Evolutionary conservation across 2,329 filamentous ascomycete genomes (phyloP).

Genomic region (Westerdykella sp.): DNA sequence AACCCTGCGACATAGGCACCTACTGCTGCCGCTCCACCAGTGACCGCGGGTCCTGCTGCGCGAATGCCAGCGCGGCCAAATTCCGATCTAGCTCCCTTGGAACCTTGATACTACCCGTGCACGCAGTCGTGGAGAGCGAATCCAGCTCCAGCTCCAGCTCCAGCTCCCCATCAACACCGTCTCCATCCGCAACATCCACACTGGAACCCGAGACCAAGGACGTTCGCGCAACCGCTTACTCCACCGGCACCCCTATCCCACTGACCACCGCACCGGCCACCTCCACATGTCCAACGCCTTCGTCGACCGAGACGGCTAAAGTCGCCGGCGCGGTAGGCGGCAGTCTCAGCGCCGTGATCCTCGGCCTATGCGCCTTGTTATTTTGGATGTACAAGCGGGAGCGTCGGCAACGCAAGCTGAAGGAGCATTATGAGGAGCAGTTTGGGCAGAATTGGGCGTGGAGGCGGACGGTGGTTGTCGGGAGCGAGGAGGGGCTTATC

Average conservation of each 20-base stretch:
- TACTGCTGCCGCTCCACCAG: constrained; percentile 29
- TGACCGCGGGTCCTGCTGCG: constrained; percentile 26
- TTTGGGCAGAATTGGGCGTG: constrained; percentile 24
- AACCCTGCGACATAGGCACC: constrained; percentile 29
- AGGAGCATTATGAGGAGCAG: constrained; percentile 32
- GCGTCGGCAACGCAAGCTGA: constrained; percentile 25
- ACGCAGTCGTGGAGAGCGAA: constrained; percentile 3
- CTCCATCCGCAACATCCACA: background rate
- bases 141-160: background rate
- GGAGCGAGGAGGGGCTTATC: background rate
- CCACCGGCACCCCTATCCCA: constrained; percentile 5
- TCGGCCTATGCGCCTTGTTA: constrained; percentile 11
- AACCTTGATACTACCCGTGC: constrained; percentile 13
- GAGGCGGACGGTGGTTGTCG: constrained; percentile 10
- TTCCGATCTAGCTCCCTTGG: constrained; percentile 19
- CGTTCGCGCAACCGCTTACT: constrained; percentile 7
- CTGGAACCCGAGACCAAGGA: background rate
- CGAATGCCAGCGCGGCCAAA: constrained; percentile 18
- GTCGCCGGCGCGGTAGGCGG: constrained; percentile 23
- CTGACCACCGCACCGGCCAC: constrained; percentile 1
- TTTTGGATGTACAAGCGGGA: constrained; percentile 26
- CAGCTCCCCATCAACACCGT: background rate
- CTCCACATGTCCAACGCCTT: constrained; percentile 2
- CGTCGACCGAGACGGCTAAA: constrained; percentile 10
- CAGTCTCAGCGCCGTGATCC: constrained; percentile 17